phyloP scores from a whole-genome alignment of 75 land plant species.

The Pseudotsuga menziesii region DNA sequence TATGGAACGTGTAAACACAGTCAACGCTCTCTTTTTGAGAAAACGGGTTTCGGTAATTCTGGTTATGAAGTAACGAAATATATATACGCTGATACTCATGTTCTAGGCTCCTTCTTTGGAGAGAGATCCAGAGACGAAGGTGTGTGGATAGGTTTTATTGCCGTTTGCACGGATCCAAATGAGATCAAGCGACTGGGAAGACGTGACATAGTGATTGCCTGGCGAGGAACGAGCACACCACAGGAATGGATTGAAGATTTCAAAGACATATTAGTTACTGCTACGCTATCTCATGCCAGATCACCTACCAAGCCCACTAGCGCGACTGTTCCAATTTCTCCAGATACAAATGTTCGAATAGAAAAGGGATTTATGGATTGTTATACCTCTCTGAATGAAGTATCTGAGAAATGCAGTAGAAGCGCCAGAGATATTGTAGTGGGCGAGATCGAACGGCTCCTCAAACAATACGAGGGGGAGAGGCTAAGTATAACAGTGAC shows the following conservation, averaged over 20 bases:
- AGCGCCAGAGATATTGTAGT: constrained; percentile 24
- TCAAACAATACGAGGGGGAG: constrained; percentile 7
- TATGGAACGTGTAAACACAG: not conserved
- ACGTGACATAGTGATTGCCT: constrained; percentile 25
- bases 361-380: not conserved
- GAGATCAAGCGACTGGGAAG: constrained; percentile 26
- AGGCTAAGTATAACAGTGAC: constrained; percentile 27
- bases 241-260: constrained; percentile 1
- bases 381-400: not conserved
- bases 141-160: not conserved
- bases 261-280: not conserved
- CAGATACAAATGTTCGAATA: not conserved
- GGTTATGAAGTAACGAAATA: not conserved
- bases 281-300: not conserved
- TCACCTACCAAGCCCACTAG: not conserved
- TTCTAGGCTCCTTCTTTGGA: not conserved
- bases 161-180: not conserved
- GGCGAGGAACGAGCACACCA: constrained; percentile 25
- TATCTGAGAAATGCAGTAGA: not conserved
- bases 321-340: too few relatives aligned
- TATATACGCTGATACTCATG: constrained; percentile 1
- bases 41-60: not conserved
- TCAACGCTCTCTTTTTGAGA: not conserved
- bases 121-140: not conserved
- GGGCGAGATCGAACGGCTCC: constrained; percentile 18